These are phyloP conservation scores for Cudoniella acicularis DNA, from an alignment of 495 filamentous ascomycete genomes.

Conservation along the genomic window DNA sequence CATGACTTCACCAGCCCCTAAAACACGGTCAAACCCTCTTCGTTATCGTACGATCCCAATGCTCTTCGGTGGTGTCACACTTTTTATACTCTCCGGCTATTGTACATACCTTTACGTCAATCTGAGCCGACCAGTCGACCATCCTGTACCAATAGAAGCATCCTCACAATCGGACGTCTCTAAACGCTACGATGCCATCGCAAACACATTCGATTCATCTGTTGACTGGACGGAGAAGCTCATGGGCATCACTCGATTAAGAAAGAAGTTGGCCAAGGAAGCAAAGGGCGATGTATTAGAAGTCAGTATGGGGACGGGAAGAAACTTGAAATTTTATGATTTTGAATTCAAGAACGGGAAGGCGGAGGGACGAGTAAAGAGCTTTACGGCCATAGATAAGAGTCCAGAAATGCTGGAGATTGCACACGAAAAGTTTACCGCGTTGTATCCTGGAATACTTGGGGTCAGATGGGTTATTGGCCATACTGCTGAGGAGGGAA, in stretches of 20 bases:
- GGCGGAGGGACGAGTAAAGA: slow-evolving; percentile 30
- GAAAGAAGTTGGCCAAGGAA: slow-evolving; percentile 54
- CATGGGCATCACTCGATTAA: slow-evolving; percentile 59
- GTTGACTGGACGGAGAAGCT: slow-evolving; percentile 63
- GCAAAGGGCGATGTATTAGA: slow-evolving; percentile 83
- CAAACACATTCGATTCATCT: slow-evolving; percentile 52
- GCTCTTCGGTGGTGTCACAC: slow-evolving; percentile 16
- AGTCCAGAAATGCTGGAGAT: slow-evolving; percentile 63
- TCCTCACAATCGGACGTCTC: slow-evolving; percentile 24
- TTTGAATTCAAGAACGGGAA: slow-evolving; percentile 35
- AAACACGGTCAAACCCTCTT: slow-evolving; percentile 17
- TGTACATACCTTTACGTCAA: slow-evolving; percentile 12
- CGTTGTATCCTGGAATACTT: slow-evolving; percentile 43
- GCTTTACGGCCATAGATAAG: slow-evolving; percentile 57
- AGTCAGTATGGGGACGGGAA: slow-evolving; percentile 84
- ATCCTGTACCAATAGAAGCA: neutral
- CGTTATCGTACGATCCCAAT: slow-evolving; percentile 22
- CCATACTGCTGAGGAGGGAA: slow-evolving; percentile 29
- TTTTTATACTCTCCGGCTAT: slow-evolving; percentile 17
- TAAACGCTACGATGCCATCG: slow-evolving; percentile 24
- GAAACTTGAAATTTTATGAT: slow-evolving; percentile 75
- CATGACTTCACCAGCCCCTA: slow-evolving; percentile 1
- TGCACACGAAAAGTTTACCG: slow-evolving; percentile 51
- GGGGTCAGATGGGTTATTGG: slow-evolving; percentile 34
- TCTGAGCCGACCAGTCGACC: neutral